phyloP scores from a whole-genome alignment of 495 filamentous ascomycete genomes.

The Podospora conica region DNA sequence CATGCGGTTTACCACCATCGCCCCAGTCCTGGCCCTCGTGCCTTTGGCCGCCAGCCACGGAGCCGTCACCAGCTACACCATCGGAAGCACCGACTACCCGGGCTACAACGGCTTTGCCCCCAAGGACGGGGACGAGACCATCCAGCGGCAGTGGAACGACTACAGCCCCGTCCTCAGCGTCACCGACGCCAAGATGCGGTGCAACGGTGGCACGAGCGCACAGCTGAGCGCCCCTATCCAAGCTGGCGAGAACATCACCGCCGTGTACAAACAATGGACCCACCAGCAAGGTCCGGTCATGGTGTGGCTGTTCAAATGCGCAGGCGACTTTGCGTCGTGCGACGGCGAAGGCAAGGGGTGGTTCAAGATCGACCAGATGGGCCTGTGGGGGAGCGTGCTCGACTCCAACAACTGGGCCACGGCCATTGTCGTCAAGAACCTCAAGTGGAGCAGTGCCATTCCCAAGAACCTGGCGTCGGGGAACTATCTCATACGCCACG shows the following conservation, averaged over 20 bases:
- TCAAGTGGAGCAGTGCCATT: slow-evolving; percentile 42
- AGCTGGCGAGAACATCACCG: slow-evolving; percentile 44
- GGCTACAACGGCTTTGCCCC: slow-evolving; percentile 45
- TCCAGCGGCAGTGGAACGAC: slow-evolving; percentile 49
- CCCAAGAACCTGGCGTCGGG: slow-evolving; percentile 32
- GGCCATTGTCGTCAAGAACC: slow-evolving; percentile 38
- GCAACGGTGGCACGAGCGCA: slow-evolving; percentile 39
- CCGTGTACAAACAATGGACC: slow-evolving; percentile 48
- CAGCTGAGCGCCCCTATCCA: slow-evolving; percentile 31
- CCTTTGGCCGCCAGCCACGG: slow-evolving; percentile 44
- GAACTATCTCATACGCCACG: slow-evolving; percentile 39
- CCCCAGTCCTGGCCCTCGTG: slow-evolving; percentile 6
- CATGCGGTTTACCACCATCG: slow-evolving; percentile 11
- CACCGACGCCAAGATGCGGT: slow-evolving; percentile 38
- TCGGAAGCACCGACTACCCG: slow-evolving; percentile 40
- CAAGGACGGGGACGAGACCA: slow-evolving; percentile 36
- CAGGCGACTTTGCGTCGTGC: slow-evolving; percentile 29
- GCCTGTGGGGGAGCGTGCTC: slow-evolving; percentile 32
- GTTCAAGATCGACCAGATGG: slow-evolving; percentile 49
- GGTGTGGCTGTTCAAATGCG: slow-evolving; percentile 42
- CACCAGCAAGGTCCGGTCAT: slow-evolving; percentile 43
- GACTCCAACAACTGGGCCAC: slow-evolving; percentile 49
- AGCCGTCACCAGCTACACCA: slow-evolving; percentile 49
- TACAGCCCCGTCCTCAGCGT: slow-evolving; percentile 45
- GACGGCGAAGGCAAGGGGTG: slow-evolving; percentile 34